Base-by-base conservation (phyloP, 2,329 filamentous ascomycete species). In the Aspergillus sp. region DNA sequence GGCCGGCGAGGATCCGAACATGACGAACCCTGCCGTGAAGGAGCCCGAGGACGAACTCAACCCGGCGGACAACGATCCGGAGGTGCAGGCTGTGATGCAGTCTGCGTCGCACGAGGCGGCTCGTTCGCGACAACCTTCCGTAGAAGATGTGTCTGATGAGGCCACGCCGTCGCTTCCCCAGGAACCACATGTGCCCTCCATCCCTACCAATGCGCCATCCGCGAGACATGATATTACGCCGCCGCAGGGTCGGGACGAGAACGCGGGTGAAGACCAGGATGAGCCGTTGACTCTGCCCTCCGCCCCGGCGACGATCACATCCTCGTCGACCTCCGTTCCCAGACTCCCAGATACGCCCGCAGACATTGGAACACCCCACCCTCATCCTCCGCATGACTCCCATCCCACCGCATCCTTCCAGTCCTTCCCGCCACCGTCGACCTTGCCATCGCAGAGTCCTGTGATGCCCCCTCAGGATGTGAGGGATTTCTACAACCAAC, bases 1-100 rank as follows among this genome's bases (percentile, higher is more conserved):
- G 65, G 89, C 92, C 38, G 91, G 91, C 49, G 87, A 89, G 59
- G 92, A 99, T 66, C 94, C 94, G 3, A 99, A 99, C 71, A 84
- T 87, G 50, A 88, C 89, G 7, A 97, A 97, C 65, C 93, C 93
- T 0, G 83, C 83, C 51, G 79, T 76, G 4, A 78, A 85, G 49
- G 78, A 82, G 50, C 70, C 75, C 17, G 77, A 80, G 41, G 75
- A 76, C 17, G 65, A 71, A 19, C 44, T 54, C 11, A 75, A 77
- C 41, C 72, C 87, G n/a, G 83, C 86, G 60, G 80, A 82, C 1
- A 79, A 80, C 49, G 86, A 90, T 55, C 81, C 84, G 2, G 85
- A 88, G 47, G 82, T 88, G 1, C 80, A 82, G 62, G 72, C 76
- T 40, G 73, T 85, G 47, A 76, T 70, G 45, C 70, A 72, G 55